Evolutionary conservation across 2,329 filamentous ascomycete genomes (phyloP).

Genomic region (Penicillium psychrosexuale): DNA sequence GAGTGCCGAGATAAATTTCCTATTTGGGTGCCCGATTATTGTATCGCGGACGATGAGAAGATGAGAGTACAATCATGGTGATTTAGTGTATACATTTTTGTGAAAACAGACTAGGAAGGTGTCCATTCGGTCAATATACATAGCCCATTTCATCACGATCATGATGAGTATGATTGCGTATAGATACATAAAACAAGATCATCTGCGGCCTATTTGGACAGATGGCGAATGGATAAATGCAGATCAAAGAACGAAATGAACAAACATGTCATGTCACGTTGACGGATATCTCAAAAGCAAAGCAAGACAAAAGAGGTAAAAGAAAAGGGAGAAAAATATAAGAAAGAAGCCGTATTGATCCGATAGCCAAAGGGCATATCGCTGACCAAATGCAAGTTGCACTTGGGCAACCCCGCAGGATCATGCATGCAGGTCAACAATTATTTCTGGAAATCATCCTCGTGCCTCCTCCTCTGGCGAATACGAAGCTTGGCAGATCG

Average conservation of each 20-base stretch:
- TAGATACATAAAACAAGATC: neutral
- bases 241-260: neutral
- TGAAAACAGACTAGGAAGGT: neutral
- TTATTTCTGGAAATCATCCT: slow-evolving; percentile 1
- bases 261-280: neutral
- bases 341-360: neutral
- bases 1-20: neutral
- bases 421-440: neutral
- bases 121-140: too few species aligned
- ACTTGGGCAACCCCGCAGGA: neutral
- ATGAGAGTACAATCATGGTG: neutral
- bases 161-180: neutral
- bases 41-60: neutral
- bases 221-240: neutral
- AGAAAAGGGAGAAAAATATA: neutral
- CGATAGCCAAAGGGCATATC: neutral
- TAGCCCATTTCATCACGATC: too few species aligned
- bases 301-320: neutral
- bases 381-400: neutral
- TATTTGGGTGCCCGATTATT: neutral
- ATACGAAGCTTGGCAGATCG: slow-evolving; percentile 31
- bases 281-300: slow-evolving; percentile 2
- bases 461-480: slow-evolving; percentile 13
- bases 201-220: neutral
- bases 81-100: neutral